phyloP scores from a whole-genome alignment of 2,329 filamentous ascomycete genomes.

The Aspergillus fijiensis region DNA sequence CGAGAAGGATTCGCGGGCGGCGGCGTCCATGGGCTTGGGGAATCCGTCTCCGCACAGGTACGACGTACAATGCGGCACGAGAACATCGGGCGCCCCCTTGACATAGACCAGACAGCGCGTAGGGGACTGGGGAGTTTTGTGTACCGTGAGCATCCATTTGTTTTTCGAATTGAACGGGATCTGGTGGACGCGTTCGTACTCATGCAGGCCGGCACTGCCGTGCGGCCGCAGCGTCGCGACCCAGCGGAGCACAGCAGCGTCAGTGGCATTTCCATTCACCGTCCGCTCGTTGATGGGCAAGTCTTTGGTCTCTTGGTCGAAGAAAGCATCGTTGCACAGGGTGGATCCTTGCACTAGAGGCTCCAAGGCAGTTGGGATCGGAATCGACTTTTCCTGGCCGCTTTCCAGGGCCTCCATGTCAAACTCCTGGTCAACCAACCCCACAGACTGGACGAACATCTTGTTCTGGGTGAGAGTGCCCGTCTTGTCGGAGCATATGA shows the following conservation, averaged over 20 bases:
- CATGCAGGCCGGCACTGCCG: constrained; percentile 52
- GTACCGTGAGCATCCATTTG: constrained; percentile 73
- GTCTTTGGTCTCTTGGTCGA: constrained; percentile 64
- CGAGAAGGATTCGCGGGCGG: constrained; percentile 53
- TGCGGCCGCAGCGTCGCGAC: constrained; percentile 64
- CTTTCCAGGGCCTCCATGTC: constrained; percentile 19
- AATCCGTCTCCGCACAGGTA: constrained; percentile 57
- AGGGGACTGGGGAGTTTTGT: constrained; percentile 35
- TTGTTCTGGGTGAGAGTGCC: constrained; percentile 63
- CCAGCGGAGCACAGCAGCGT: constrained; percentile 71
- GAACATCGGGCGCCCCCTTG: constrained; percentile 75
- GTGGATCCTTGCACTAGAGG: constrained; percentile 64
- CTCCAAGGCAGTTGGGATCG: constrained; percentile 45
- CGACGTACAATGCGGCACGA: constrained; percentile 63
- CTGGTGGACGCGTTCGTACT: constrained; percentile 67
- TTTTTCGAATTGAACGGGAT: constrained; percentile 81
- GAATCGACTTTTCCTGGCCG: constrained; percentile 13
- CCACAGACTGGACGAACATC: constrained; percentile 59
- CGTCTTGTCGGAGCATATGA: constrained; percentile 77
- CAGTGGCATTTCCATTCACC: constrained; percentile 74
- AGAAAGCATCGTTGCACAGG: constrained; percentile 73
- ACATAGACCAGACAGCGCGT: constrained; percentile 49
- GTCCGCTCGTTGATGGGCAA: constrained; percentile 61
- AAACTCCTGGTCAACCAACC: constrained; percentile 27
- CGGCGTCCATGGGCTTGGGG: constrained; percentile 52